A percentile compares a stretch with the other conserved stretches of the same genome.
phyloP scores from a whole-genome alignment of 495 filamentous ascomycete genomes.

The Neurospora pannonica region DNA sequence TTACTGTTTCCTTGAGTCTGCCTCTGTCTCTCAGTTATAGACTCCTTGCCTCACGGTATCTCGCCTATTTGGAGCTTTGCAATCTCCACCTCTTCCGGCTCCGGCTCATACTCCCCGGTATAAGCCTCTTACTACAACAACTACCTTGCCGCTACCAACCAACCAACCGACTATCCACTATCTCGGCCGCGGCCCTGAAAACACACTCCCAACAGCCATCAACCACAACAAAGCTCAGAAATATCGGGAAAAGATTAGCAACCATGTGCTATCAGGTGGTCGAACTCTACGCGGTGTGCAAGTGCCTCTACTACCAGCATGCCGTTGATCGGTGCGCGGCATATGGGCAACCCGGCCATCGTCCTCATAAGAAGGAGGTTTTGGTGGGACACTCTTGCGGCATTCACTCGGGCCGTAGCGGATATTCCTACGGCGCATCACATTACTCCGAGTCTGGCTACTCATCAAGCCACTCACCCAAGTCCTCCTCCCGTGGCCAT shows the following conservation, averaged over 20 bases:
- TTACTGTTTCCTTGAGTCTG: background rate
- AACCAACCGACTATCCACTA: background rate
- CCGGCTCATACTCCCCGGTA: background rate
- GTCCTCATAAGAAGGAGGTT: background rate
- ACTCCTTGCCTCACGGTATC: background rate
- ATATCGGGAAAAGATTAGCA: background rate
- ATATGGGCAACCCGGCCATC: constrained; percentile 33
- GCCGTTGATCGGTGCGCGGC: constrained; percentile 63
- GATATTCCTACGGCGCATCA: background rate
- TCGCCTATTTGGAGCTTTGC: background rate
- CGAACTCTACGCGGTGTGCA: constrained; percentile 70
- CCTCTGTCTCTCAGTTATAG: background rate
- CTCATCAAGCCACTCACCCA: background rate
- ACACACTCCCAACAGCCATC: background rate
- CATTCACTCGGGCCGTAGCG: background rate
- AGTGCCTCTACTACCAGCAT: constrained; percentile 74
- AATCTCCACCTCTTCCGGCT: background rate
- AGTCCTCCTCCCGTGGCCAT: background rate
- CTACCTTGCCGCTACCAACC: background rate
- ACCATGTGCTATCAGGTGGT: constrained; percentile 65
- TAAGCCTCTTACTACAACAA: background rate
- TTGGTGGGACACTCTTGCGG: background rate
- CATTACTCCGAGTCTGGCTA: background rate
- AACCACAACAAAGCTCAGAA: background rate
- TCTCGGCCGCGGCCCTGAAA: background rate